phyloP scores from a whole-genome alignment of 805 yeast species.

The Teunomyces lycoperdinae region DNA sequence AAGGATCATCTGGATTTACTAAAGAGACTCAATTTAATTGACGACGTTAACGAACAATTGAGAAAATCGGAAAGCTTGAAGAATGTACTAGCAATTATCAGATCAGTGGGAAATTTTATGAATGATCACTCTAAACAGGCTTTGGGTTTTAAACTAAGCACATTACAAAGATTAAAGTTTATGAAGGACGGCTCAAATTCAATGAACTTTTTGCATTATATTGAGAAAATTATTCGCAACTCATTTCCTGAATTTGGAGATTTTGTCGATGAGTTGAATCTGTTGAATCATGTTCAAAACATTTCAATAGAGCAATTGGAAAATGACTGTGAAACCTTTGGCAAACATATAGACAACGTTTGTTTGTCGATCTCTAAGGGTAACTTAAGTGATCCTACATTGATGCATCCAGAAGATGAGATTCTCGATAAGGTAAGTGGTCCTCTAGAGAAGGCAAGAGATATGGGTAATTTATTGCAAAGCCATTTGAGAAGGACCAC shows the following conservation, averaged over 20 bases:
- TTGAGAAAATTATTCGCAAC: conserved; percentile 82
- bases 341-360: conserved; percentile 62
- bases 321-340: conserved; percentile 65
- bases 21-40: conserved; percentile 64
- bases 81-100: conserved; percentile 74
- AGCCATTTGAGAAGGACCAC: conserved; percentile 63
- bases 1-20: conserved; percentile 75
- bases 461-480: conserved; percentile 61
- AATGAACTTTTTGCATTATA: conserved; percentile 87
- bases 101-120: conserved; percentile 95
- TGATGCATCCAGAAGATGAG: conserved; percentile 81
- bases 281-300: conserved; percentile 60
- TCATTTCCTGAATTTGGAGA: conserved; percentile 75
- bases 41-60: conserved; percentile 67
- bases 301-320: conserved; percentile 79
- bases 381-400: conserved; percentile 72
- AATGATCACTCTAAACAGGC: conserved; percentile 92
- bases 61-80: conserved; percentile 65
- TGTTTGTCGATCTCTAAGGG: conserved; percentile 76
- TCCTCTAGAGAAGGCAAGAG: conserved; percentile 71
- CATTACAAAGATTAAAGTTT: conserved; percentile 85
- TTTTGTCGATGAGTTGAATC: conserved; percentile 70
- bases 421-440: conserved; percentile 60
- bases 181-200: conserved; percentile 87
- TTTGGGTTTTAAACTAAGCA: conserved; percentile 82